These are phyloP conservation scores for Calendula officinalis DNA, from an alignment of 129 eudicot genomes.

Conservation along the genomic window DNA sequence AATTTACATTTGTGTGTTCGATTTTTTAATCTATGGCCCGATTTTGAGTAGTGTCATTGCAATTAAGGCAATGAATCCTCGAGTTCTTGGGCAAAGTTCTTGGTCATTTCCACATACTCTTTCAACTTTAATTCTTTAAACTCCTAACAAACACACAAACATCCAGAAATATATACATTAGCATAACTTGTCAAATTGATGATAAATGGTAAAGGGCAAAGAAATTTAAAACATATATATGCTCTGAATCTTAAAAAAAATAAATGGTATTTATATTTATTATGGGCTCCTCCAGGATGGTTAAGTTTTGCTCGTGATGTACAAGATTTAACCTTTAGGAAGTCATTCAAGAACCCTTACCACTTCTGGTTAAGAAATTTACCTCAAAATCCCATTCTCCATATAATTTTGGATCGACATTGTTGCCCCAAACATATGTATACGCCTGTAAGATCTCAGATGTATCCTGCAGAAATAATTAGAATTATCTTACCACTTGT, in stretches of 20 bases:
- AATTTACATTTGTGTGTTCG: conserved; percentile 1
- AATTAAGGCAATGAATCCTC: conserved; percentile 22
- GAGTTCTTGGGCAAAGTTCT: conserved; percentile 58
- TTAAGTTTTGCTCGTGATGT: no score
- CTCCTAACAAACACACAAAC: conserved; percentile 42
- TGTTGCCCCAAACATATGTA: conserved; percentile 76
- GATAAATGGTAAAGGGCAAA: no score
- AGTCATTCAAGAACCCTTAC: no score
- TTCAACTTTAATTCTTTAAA: conserved; percentile 60
- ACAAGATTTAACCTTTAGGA: no score
- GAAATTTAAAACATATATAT: conserved; percentile 1
- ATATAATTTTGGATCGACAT: conserved; percentile 66
- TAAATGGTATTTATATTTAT: no score
- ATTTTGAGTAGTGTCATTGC: not conserved
- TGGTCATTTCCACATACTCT: conserved; percentile 70
- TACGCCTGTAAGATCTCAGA: conserved; percentile 57
- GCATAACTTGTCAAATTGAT: no score
- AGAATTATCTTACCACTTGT: conserved; percentile 1
- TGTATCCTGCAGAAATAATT: conserved; percentile 56
- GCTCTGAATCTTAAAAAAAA: no score
- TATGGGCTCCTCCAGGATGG: no score
- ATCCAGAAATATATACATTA: conserved; percentile 12
- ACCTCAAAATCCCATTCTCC: conserved; percentile 97
- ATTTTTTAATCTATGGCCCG: conserved; percentile 10
- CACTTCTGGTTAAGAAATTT: conserved; percentile 9